Evolutionary conservation across 2,329 filamentous ascomycete species (phyloP), one percentile per base, ranked within the genome.

Genomic region (Sarocladium oryzae): DNA sequence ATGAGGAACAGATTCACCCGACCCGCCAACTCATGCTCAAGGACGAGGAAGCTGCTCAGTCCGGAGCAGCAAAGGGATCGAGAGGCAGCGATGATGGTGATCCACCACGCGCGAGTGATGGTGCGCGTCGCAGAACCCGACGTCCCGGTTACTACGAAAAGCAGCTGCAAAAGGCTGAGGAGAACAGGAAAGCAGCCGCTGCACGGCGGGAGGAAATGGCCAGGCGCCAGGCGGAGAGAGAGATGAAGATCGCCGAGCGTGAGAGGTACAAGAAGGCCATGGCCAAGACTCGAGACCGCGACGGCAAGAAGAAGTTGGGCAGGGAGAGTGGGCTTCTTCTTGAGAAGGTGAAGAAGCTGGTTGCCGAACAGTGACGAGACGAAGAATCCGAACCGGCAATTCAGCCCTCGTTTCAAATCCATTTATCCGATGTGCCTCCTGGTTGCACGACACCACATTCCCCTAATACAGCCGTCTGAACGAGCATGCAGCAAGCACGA

Each of bases 251-350:
- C 3, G 85, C 86, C 48, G 82, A 85, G 59, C 81, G 85, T 11
- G 75, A 82, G 57, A 75, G 75, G 54, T 79, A 85, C 60, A 77
- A 82, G 54, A 82, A 79, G 58, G 82, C 85, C 56, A 81, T 89
- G 66, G 85, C 86, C 56, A 86, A 85, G 65, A 89, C 91, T 49
- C 81, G 85, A 32, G 82, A 86, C 65, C 83, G 82, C 24, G 80
- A 87, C 63, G 88, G 88, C 10, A 84, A 87, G 70, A 79, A 86
- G 66, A 91, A 89, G 70, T 67, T 96, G 45, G 90, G 90, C 2
- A 77, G 88, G 54, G 89, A 95, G 73, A 91, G 89, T 60, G 78
- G 77, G 30, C 76, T 92, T 33, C 60, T 96, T 59, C 70, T 96
- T 52, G 86, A 89, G 61, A 88, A 85, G 69, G 85, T 92, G 30